Percentiles rank a stretch among this genome's conserved stretches.
Conservation (phyloP, 106 monocot genomes). For the Triglochin maritima region DNA sequence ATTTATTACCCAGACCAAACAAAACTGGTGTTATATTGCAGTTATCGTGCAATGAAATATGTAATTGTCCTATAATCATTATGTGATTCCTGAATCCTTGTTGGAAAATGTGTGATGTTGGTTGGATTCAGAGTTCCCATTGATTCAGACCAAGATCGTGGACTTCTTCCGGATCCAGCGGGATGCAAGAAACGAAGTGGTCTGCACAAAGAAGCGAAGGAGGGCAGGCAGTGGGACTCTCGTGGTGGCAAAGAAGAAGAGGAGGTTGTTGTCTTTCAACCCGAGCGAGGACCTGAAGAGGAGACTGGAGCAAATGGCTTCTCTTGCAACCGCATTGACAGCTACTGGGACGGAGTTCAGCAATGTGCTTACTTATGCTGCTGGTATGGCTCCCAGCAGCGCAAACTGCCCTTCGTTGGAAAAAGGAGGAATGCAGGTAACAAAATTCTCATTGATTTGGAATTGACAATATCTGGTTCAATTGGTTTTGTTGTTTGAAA, state of each 20-base stretch:
- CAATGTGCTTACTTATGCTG: conserved; percentile 60
- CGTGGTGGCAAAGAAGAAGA: conserved; percentile 51
- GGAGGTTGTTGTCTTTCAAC: conserved; percentile 62
- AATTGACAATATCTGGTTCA: background rate
- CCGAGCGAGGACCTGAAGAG: conserved; percentile 49
- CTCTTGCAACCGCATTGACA: conserved; percentile 78
- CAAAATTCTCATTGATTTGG: background rate
- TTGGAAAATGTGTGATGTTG: too few species aligned
- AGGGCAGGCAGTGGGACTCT: conserved; percentile 14
- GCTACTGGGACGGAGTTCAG: conserved; percentile 60
- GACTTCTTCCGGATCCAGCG: conserved; percentile 91
- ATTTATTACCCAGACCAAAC: too few species aligned
- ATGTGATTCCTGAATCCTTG: too few species aligned
- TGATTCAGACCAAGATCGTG: conserved; percentile 87
- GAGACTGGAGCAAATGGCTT: conserved; percentile 84
- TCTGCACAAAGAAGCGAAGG: conserved; percentile 22
- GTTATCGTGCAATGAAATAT: too few species aligned
- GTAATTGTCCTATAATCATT: too few species aligned
- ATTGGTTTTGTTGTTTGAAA: background rate
- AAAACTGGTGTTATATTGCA: too few species aligned
- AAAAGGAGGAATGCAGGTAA: conserved; percentile 88
- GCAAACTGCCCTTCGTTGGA: conserved; percentile 57
- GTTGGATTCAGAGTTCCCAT: conserved; percentile 54
- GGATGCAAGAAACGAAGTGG: conserved; percentile 13
- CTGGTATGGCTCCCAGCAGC: conserved; percentile 64